Evolutionary conservation across 331 rosid genomes (phyloP), one percentile per base, ranked within the genome.

Genomic region (Malus hybrid): DNA sequence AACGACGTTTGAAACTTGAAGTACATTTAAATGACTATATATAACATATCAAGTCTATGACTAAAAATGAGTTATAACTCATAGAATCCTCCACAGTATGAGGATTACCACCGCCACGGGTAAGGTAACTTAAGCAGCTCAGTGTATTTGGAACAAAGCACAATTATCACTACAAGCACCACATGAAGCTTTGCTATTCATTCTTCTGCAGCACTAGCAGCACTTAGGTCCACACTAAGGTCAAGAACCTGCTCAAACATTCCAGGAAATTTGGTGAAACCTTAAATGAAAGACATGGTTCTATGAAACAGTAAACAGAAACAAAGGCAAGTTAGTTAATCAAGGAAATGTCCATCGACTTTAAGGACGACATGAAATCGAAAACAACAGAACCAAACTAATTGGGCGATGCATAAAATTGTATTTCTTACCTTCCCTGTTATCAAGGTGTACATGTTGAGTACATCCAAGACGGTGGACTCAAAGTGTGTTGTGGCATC

Each of bases 131-230:
- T 63, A 14, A 50, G 65, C 65, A 65, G 18, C 32, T 22, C 64
- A 67, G 6, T 13, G 46, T 10, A 76, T 39, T 66, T 32, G 64
- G 22, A 14, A 33, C 60, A 76, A 67, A 66, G 39, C 42, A 55
- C 66, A 54, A 52, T 6, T 39, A 8, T 36, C 48, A 52, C 64
- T 65, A 70, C 28, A 65, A 36, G 32, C 18, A 33, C 31, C 13
- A 9, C 50, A 55, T 24, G 72, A 18, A 4, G 72, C 13, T 56
- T 46, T 20, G 4, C 13, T 76, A 66, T 70, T 88, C 83, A 91
- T 85, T 94, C 99, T 82, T 95, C 97, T 34, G 97, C 97, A 57
- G 99, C 99, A 84, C 97, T 89, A 13, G 99, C 99, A 76, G 97
- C 93, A 78, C 97, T 95, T 52, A 92, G 84, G 89, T 95, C 99